These are phyloP conservation scores for Coniferiporia sulphurascens DNA, from an alignment of 1,284 basidiomycete species.

Conservation along the genomic window DNA sequence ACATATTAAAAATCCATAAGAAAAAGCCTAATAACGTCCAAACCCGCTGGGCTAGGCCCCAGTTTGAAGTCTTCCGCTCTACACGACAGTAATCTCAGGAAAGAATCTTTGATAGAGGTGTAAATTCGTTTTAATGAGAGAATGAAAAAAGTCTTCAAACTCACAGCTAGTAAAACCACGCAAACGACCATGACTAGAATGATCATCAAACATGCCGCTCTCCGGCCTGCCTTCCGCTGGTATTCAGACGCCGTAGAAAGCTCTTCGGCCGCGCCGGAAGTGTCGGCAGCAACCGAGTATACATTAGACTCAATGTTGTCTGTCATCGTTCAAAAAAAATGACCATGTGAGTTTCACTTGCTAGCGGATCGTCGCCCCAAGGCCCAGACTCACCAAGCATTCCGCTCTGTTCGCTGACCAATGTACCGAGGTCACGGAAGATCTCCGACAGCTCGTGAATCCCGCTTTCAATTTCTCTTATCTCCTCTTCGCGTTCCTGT, in stretches of 20 bases:
- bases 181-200: constrained; percentile 83
- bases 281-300: constrained; percentile 81
- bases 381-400: constrained; percentile 74
- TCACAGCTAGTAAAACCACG: constrained; percentile 89
- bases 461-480: constrained; percentile 94
- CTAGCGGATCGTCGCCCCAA: not conserved
- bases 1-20: constrained; percentile 16
- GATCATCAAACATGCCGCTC: constrained; percentile 87
- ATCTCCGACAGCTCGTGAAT: constrained; percentile 98
- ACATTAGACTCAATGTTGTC: constrained; percentile 98
- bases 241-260: constrained; percentile 89
- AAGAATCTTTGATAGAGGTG: constrained; percentile 5
- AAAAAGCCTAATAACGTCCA: constrained; percentile 8
- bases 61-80: not conserved
- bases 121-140: not conserved
- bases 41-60: not conserved
- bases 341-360: not conserved
- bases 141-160: constrained; percentile 24
- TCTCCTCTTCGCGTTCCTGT: constrained; percentile 92
- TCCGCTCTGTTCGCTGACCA: constrained; percentile 92
- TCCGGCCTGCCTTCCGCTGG: constrained; percentile 88
- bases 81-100: constrained; percentile 1
- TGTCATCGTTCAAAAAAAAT: constrained; percentile 31
- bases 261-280: constrained; percentile 82
- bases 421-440: constrained; percentile 92